Base-by-base conservation (phyloP, 1,139 yeast species). In the Magnusiomyces suaveolens region DNA sequence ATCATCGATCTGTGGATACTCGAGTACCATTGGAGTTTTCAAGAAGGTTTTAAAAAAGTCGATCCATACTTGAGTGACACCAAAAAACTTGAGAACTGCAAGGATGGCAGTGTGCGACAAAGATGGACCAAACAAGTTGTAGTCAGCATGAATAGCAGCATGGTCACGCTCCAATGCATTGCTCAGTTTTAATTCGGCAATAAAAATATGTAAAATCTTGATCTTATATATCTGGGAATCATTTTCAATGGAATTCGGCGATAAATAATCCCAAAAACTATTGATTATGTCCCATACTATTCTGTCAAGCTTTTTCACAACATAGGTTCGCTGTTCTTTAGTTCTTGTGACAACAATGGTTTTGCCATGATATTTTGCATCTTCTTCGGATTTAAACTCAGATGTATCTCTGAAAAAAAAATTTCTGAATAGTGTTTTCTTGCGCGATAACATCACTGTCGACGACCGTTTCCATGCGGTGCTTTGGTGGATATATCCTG, bases 61-160 rank as follows among this genome's bases (percentile, higher is more conserved):
- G 16, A 59, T 23, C 62, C 62, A 60, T 1, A 33, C 21, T 2
- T 57, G 53, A 2, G 61, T 53, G 14, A 57, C 52, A 8, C 60
- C 60, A 43, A 59, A 52, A 53, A 48, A 60, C 32, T 56, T 52
- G 39, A 57, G 43, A 16, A 59, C 60, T 2, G 60, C 44, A 38
- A 53, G 36, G 20, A 60, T 53, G 4, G 62, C 38, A 14, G 46
- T 54, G 25, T 54, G 58, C 8, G 60, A 47, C 36, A 60, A 36
- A 2, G 59, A 54, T 21, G 61, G 61, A 3, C 61, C 62, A 53
- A 59, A 60, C 60, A 59, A 58, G 16, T 54, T 48, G 50, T 54
- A 60, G 48, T 60, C 62, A 16, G 61, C 56, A 3, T 60, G 52
- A 26, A 59, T 44, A n/a, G 53, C 59, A 10, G 60, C 53, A 46